Base-by-base conservation (phyloP, 177 flowering plant genomes). In the Vitis hybrid region DNA sequence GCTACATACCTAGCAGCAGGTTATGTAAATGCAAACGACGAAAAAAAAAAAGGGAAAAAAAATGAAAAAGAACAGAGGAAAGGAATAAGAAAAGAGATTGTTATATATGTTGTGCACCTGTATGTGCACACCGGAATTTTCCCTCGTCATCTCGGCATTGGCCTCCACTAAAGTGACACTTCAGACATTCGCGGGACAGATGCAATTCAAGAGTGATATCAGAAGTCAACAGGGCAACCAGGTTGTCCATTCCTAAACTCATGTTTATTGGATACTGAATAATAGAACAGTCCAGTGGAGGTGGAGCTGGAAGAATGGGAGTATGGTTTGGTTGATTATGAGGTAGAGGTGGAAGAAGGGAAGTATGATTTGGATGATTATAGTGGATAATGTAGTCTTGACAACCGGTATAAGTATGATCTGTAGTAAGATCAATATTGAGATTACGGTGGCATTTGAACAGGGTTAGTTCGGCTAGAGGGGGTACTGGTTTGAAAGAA, bases 401-500 rank as follows among this genome's bases (percentile, higher is more conserved):
- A 63, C 75, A 79, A 50, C 2, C 30, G 4, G 1, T 20, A 27
- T 17, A 49, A 15, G 0, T 15, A 17, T n/a, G 14, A n/a, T 57
- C 27, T n/a, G 59, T 8, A n/a, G 59, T 1, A 8, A 57, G 3
- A 0, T 1, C 51, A 9, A 2, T 20, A 18, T n/a, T n/a, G 63
- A 18, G 63, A 41, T 55, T 3, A 20, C 2, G 15, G 14, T 62
- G 55, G 75, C 83, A 80, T 58, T 66, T 77, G 61, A 66, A 18
- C 27, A 77, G 21, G 62, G 73, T 67, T 4, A 35, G 41, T 35
- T 35, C 6, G 41, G 41, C 6, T 35, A 61, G 12, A 12, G 24
- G 58, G 32, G 17, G n/a, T 5, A 0, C 4, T 4, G 14, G 27
- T 2, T 18, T 54, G 4, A 69, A 53, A 52, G 70, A 63, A 11